Percentiles rank a stretch among this genome's conserved stretches.
Evolutionary conservation across 371 early-diverging fungal species (phyloP).

Genomic region (Funneliformis caledonium): DNA sequence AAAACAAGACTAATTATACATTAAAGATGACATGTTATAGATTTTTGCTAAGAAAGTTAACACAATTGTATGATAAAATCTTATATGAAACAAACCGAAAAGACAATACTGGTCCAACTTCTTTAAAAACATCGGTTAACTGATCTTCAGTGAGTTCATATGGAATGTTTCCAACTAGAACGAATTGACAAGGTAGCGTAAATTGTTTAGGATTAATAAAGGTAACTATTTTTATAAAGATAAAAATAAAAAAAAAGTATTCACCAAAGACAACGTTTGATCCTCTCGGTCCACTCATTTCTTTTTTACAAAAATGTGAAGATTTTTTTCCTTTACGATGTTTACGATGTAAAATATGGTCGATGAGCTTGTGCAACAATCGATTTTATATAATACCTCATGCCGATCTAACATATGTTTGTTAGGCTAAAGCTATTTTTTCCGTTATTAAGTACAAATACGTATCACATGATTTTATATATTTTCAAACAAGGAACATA

Average conservation of each 20-base stretch:
- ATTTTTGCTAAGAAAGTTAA: background rate
- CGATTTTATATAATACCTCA: too few relatives aligned
- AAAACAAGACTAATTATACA: slow-evolving; percentile 67
- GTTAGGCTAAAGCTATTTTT: too few relatives aligned
- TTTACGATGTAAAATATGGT: too few relatives aligned
- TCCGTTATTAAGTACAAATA: too few relatives aligned
- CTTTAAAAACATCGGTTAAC: slow-evolving; percentile 85
- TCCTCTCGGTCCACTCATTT: slow-evolving; percentile 25
- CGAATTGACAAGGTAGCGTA: background rate
- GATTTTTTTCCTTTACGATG: too few relatives aligned
- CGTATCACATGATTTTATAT: too few relatives aligned
- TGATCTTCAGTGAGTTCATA: slow-evolving; percentile 92
- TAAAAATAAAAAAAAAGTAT: background rate
- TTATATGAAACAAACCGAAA: slow-evolving; percentile 58
- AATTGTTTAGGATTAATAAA: background rate
- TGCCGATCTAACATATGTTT: too few relatives aligned
- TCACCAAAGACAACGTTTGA: slow-evolving; percentile 42
- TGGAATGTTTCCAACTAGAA: slow-evolving; percentile 79
- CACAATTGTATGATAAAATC: background rate
- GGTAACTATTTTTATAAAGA: background rate
- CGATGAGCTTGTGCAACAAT: too few relatives aligned
- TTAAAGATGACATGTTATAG: background rate
- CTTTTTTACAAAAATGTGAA: background rate
- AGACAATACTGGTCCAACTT: slow-evolving; percentile 84
- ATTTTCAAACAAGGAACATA: too few relatives aligned